phyloP scores from a whole-genome alignment of 148 eudicot genomes.

The Salicornia ramosissima region DNA sequence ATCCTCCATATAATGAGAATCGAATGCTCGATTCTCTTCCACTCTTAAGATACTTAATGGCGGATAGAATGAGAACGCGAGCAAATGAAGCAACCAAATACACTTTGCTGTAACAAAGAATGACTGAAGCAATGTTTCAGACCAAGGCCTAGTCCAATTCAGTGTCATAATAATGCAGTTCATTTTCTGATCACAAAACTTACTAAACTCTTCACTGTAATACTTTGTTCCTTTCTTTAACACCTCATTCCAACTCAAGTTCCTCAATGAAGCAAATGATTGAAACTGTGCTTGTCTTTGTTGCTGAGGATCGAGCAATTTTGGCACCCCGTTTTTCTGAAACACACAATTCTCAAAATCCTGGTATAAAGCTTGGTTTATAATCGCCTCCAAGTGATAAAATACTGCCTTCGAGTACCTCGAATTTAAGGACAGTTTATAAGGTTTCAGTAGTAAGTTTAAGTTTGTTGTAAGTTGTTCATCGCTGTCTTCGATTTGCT shows the following conservation, averaged over 20 bases:
- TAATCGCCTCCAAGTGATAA: slow-evolving; percentile 77
- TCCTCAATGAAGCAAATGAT: slow-evolving; percentile 62
- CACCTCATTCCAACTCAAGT: slow-evolving; percentile 88
- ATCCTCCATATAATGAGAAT: slow-evolving; percentile 79
- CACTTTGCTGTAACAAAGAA: slow-evolving; percentile 94
- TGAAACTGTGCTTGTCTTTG: slow-evolving; percentile 61
- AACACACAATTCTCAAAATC: slow-evolving; percentile 88
- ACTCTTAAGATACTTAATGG: slow-evolving; percentile 68
- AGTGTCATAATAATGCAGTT: slow-evolving; percentile 52
- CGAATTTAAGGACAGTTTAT: slow-evolving; percentile 57
- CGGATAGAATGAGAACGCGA: slow-evolving; percentile 73
- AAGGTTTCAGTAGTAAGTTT: slow-evolving; percentile 56
- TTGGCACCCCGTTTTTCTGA: slow-evolving; percentile 70
- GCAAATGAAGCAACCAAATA: slow-evolving; percentile 86
- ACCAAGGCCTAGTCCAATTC: slow-evolving; percentile 83
- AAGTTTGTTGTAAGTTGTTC: slow-evolving; percentile 45
- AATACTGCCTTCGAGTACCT: slow-evolving; percentile 58
- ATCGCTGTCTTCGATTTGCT: slow-evolving; percentile 68
- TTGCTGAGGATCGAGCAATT: slow-evolving; percentile 59
- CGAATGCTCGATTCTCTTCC: slow-evolving; percentile 70
- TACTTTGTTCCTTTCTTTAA: slow-evolving; percentile 83
- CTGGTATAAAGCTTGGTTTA: slow-evolving; percentile 69
- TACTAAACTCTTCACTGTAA: slow-evolving; percentile 85
- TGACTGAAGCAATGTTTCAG: slow-evolving; percentile 80
- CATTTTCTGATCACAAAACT: slow-evolving; percentile 96